Evolutionary conservation across 192 early-diverging fungal genomes (phyloP), one percentile per base, ranked within the genome.

Genomic region (Coemansia sp.): DNA sequence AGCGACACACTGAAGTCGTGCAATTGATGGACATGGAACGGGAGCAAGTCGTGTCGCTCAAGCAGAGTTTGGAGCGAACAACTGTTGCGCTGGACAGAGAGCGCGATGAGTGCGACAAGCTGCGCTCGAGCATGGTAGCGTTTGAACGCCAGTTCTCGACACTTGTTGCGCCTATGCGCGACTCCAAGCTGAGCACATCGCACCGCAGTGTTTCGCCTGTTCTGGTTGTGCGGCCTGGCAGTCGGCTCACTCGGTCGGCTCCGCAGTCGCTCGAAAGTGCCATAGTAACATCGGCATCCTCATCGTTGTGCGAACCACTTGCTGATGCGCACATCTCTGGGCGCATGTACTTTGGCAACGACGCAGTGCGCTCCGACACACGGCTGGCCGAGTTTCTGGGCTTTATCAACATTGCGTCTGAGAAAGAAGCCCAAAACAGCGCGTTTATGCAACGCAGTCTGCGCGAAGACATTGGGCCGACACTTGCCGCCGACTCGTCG

Each of bases 1-100:
- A 60, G 6, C 59, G 20, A 17, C 75, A 72, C 26, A 49, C 17
- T 0, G 75, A 78, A 28, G 34, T 78, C 0, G 54, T 63, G 12
- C 75, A 78, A 59, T 67, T 78, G 59, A 60, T 72, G 22, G 75
- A 72, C 21, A 72, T 78, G 63, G 71, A 78, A 57, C 66, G 75
- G 36, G 70, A 62, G n/a, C 75, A 78, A 52, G 75, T 78, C 3
- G 36, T 31, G 2, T 60, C 69, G 23, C 60, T 78, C 22, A 78
- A 78, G 63, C 54, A 51, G 50, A 69, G 75, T 57, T 67, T 78
- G 21, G 75, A 78, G 64, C 57, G 57, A 10, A 60, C 57, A 2
- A 62, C 60, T 10, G 17, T 44, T 17, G 70, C 54, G 2, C 67
- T 72, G 59, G 75, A 78, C 49, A 23, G 17, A 4, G 75, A 71